Evolutionary conservation across 1,139 yeast species (phyloP), one percentile per base, ranked within the genome.

Genomic region (Geotrichum carabidarum): DNA sequence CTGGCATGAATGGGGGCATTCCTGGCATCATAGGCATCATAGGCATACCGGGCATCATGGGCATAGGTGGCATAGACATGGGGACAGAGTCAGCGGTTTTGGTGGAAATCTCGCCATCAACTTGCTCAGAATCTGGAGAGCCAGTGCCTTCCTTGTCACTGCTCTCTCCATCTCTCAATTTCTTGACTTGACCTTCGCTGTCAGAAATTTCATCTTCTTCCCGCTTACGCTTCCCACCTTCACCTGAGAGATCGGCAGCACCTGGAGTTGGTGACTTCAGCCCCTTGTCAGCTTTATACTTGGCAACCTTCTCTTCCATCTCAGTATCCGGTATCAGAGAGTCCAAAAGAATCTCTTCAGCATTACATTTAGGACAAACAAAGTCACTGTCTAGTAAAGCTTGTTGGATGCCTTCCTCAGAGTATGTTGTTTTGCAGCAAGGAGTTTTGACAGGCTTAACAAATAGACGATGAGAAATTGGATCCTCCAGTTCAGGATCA

Each of bases 281-380:
- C 17, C 59, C 62, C 50, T 78, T 78, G 14, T 70, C 73, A 50
- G 78, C 75, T 9, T 82, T 63, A 60, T 80, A 86, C 38, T 76
- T 75, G 42, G 76, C 70, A 35, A 89, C 76, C 55, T 79, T 76
- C 47, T 73, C 70, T 58, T 80, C 81, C 68, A 82, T 74, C 27
- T 79, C 86, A 49, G 76, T 74, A 66, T 88, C 89, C 1, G 78
- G 76, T 7, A 76, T 74, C 57, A 91, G 74, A 11, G 84, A 78
- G 70, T 93, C 98, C 51, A 93, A 75, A 60, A 82, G 82, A 1
- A 88, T 77, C 59, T 89, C 96, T 34, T 81, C 83, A 15, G 78
- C 78, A 8, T 78, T 81, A 73, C 99, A 93, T 59, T 83, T 84
- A 8, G 98, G 98, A 71, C 99, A 93, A 48, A 81, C 82, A 72